Evolutionary conservation across 2,329 filamentous ascomycete species (phyloP).

Genomic region (Fusarium sp.): DNA sequence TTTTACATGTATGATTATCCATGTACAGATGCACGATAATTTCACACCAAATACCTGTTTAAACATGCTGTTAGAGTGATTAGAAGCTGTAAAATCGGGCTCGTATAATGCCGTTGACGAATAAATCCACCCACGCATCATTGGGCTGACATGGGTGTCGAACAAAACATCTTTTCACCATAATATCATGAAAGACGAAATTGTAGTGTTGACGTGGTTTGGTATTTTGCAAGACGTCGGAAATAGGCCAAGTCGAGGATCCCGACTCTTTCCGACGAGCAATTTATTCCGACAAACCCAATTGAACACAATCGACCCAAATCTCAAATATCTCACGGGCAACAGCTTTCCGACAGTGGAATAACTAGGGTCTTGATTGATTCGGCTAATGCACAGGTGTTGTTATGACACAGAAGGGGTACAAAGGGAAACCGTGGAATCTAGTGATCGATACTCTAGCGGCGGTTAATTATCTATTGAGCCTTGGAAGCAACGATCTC

Average conservation of each 20-base stretch:
- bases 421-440: conserved; percentile 63
- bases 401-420: conserved; percentile 61
- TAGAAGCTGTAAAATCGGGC: not conserved
- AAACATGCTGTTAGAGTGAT: not conserved
- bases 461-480: conserved; percentile 63
- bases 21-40: conserved; percentile 23
- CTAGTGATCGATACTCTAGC: conserved; percentile 52
- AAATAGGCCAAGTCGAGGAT: conserved; percentile 40
- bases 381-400: conserved; percentile 72
- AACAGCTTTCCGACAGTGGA: conserved; percentile 33
- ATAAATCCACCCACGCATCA: not conserved
- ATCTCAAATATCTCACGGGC: conserved; percentile 36
- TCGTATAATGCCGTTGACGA: not conserved
- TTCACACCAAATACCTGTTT: conserved; percentile 7
- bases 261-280: conserved; percentile 44
- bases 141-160: not conserved
- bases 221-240: conserved; percentile 26
- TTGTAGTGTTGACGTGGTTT: conserved; percentile 29
- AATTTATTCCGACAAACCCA: conserved; percentile 39
- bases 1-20: conserved; percentile 30
- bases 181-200: not conserved
- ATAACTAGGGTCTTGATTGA: conserved; percentile 54
- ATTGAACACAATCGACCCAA: conserved; percentile 35
- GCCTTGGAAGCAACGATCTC: conserved; percentile 72
- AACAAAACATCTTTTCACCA: not conserved